Evolutionary conservation across 2,329 filamentous ascomycete species (phyloP), one percentile per base, ranked within the genome.

Genomic region (Aspergillus aculeatinus): DNA sequence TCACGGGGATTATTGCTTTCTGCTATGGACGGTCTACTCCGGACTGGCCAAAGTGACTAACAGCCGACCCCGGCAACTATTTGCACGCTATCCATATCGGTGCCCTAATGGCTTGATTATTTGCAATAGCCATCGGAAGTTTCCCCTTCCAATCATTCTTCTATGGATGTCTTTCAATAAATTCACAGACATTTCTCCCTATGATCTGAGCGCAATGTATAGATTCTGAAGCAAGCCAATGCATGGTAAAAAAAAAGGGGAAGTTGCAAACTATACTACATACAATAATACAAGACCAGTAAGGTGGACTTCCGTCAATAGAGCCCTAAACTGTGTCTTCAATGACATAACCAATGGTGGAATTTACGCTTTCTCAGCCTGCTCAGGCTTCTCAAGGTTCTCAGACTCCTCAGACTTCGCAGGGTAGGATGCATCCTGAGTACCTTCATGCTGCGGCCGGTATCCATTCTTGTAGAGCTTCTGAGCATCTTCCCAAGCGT

Each of bases 401-500:
- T 44, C 39, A 16, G 39, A 3, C 5, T 44, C 16, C 16, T 9
- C 39, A 19, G 39, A 44, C 39, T 16, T 16, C 14, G 39, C 16
- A 19, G 16, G 39, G 12, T 51, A 31, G 44, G 29, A 47, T n/a
- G 48, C 42, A 33, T 53, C 60, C 54, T 64, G 59, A 21, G n/a
- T 55, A 12, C 68, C 69, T 49, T 76, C 69, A 39, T 70, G 65
- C 57, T 72, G 68, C 16, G 76, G 76, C 48, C 74, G 72, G 53
- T 74, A 72, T 51, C 75, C 76, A 23, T 68, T 65, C 29, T 74
- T 63, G 59, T 75, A 78, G 47, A 77, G 67, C 44, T 70, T 69
- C 56, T 71, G 69, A 35, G 76, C 77, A 44, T 78, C 76, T 59
- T 76, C 75, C 89, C 92, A 98, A 10, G 90, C 85, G 78, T 96